Conservation (phyloP, 306 rosid species). For the Rosa rugosa region DNA sequence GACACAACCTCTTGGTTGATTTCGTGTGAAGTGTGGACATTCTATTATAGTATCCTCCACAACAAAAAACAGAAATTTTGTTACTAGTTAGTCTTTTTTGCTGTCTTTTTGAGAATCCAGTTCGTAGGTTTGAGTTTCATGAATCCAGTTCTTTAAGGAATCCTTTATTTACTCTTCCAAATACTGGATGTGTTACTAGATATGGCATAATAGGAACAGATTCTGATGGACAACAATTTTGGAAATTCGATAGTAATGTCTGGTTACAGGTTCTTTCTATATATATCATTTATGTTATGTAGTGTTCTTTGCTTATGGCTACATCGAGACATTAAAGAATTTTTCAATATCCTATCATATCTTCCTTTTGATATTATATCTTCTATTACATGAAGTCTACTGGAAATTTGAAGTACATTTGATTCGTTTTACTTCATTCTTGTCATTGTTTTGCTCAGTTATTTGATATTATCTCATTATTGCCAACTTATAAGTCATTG, state of each 20-base stretch:
- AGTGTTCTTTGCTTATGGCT: not conserved
- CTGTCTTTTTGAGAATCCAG: not conserved
- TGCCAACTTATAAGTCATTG: not conserved
- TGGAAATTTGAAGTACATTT: not conserved
- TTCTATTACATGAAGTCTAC: not conserved
- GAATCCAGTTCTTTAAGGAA: not conserved
- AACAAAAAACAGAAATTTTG: too few relatives aligned
- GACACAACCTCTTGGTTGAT: not conserved
- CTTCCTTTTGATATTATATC: not conserved
- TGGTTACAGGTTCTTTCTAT: not conserved
- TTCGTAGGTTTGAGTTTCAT: not conserved
- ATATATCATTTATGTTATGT: not conserved
- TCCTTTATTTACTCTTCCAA: not conserved
- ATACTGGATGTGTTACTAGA: not conserved
- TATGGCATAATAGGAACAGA: not conserved
- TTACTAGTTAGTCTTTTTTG: not conserved
- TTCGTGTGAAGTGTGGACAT: not conserved
- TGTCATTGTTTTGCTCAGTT: not conserved
- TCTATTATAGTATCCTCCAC: too few relatives aligned
- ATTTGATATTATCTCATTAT: not conserved
- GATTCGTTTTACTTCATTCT: not conserved
- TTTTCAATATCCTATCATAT: not conserved
- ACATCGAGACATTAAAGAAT: not conserved
- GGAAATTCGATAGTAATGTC: not conserved
- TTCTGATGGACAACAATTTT: not conserved